phyloP scores from a whole-genome alignment of 805 yeast species.

The Pichia occidentalis region DNA sequence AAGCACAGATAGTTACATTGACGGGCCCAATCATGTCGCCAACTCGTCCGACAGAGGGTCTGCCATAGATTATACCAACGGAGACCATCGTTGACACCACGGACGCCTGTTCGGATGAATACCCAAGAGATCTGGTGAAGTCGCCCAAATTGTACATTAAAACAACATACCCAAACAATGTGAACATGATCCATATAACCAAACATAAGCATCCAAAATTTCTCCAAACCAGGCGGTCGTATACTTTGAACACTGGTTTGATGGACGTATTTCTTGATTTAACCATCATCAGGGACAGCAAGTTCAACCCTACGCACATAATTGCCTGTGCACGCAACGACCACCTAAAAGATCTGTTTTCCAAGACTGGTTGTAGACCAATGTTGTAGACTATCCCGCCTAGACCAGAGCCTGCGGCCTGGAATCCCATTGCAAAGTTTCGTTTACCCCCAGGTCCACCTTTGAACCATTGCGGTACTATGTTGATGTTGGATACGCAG shows the following conservation, averaged over 20 bases:
- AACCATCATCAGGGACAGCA: slow-evolving; percentile 30
- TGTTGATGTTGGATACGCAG: slow-evolving; percentile 50
- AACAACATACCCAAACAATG: slow-evolving; percentile 56
- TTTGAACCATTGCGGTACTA: slow-evolving; percentile 65
- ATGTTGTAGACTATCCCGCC: slow-evolving; percentile 47
- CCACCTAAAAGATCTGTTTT: slow-evolving; percentile 37
- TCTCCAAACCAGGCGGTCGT: slow-evolving; percentile 36
- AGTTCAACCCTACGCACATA: slow-evolving; percentile 30
- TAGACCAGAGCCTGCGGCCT: slow-evolving; percentile 45
- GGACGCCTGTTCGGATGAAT: slow-evolving; percentile 47
- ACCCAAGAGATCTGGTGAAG: slow-evolving; percentile 55
- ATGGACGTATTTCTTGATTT: slow-evolving; percentile 34
- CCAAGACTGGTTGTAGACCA: slow-evolving; percentile 41
- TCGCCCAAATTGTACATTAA: slow-evolving; percentile 54
- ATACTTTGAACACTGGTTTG: slow-evolving; percentile 31
- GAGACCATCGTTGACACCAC: slow-evolving; percentile 54
- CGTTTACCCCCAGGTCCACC: slow-evolving; percentile 39
- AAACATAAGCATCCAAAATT: slow-evolving; percentile 31
- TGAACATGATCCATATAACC: slow-evolving; percentile 37
- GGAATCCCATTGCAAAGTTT: slow-evolving; percentile 44
- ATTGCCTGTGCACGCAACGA: slow-evolving; percentile 45
- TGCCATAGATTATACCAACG: slow-evolving; percentile 47
- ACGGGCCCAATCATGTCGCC: slow-evolving; percentile 48
- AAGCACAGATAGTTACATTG: slow-evolving; percentile 36
- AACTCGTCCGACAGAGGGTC: slow-evolving; percentile 49